Percentiles rank a stretch among this genome's conserved stretches.
Conservation (phyloP, 441 rosid species). For the Biscutella laevigata region DNA sequence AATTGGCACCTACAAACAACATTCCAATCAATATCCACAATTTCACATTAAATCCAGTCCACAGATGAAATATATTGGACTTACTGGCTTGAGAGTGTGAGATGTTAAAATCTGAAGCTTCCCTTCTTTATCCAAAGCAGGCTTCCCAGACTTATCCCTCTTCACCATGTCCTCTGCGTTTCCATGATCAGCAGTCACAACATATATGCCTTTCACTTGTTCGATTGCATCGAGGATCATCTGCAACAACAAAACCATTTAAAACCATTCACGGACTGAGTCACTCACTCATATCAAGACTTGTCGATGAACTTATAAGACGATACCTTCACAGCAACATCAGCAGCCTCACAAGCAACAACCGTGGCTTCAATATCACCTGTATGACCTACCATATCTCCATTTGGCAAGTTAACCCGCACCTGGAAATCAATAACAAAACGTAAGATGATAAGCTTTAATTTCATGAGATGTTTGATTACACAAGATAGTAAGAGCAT, state of each 20-base stretch:
- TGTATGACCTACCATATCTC: constrained; percentile 98
- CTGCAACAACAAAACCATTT: constrained; percentile 30
- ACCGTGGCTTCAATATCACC: constrained; percentile 83
- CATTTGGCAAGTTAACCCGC: constrained; percentile 77
- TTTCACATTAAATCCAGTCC: not conserved
- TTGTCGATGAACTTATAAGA: not conserved
- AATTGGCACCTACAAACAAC: constrained; percentile 70
- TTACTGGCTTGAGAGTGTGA: constrained; percentile 89
- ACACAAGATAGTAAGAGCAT: constrained; percentile 1
- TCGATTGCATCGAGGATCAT: constrained; percentile 72
- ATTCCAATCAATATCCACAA: not conserved
- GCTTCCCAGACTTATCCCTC: constrained; percentile 75
- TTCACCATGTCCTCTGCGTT: constrained; percentile 97
- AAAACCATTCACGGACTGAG: not conserved
- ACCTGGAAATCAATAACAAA: constrained; percentile 32
- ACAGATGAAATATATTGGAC: constrained; percentile 13
- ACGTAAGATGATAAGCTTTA: not conserved
- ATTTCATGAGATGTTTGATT: not conserved
- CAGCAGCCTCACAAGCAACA: constrained; percentile 85
- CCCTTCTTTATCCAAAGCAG: constrained; percentile 55
- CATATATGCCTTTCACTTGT: constrained; percentile 81
- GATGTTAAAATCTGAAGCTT: constrained; percentile 84
- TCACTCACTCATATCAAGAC: not conserved
- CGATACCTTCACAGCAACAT: constrained; percentile 76
- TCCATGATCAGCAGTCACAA: constrained; percentile 94